These are phyloP conservation scores for Mycena crocata DNA, from an alignment of 768 basidiomycete genomes.

Conservation along the genomic window DNA sequence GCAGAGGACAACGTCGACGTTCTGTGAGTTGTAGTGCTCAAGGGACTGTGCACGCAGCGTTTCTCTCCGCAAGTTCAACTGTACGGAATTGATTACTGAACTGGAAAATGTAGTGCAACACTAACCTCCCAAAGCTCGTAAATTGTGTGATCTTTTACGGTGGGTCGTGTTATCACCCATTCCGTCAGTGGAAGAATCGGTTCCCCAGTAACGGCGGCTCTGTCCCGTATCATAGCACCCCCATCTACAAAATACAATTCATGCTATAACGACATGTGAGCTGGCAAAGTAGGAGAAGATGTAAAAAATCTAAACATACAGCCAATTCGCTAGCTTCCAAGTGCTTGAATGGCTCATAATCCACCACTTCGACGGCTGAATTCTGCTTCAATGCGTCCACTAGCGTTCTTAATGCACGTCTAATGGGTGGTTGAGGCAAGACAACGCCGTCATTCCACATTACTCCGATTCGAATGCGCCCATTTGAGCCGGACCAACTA, in stretches of 20 bases:
- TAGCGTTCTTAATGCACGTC: slow-evolving; percentile 50
- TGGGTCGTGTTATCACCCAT: slow-evolving; percentile 20
- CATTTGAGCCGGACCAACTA: slow-evolving; percentile 37
- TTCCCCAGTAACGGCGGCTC: slow-evolving; percentile 15
- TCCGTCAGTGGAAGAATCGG: slow-evolving; percentile 22
- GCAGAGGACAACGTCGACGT: slow-evolving; percentile 15
- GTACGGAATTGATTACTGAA: background rate
- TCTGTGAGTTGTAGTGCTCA: slow-evolving; percentile 15
- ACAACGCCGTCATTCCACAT: slow-evolving; percentile 52
- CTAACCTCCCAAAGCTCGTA: slow-evolving; percentile 13
- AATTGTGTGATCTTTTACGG: slow-evolving; percentile 8
- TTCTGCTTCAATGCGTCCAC: slow-evolving; percentile 49
- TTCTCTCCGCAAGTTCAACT: slow-evolving; percentile 8
- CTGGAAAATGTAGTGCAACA: background rate
- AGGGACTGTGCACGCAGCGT: background rate
- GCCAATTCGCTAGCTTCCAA: slow-evolving; percentile 47
- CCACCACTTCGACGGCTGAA: slow-evolving; percentile 47
- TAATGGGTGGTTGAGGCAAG: slow-evolving; percentile 53
- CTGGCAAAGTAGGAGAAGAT: background rate
- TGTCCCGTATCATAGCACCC: slow-evolving; percentile 7
- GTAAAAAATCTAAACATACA: slow-evolving; percentile 33
- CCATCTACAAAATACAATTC: slow-evolving; percentile 25
- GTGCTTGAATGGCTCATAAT: slow-evolving; percentile 50
- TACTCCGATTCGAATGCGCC: slow-evolving; percentile 42
- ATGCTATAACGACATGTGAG: background rate